Evolutionary conservation across 225 moss, liverwort and hornwort genomes (phyloP), one percentile per base, ranked within the genome.

Genomic region (Ulota crispa): DNA sequence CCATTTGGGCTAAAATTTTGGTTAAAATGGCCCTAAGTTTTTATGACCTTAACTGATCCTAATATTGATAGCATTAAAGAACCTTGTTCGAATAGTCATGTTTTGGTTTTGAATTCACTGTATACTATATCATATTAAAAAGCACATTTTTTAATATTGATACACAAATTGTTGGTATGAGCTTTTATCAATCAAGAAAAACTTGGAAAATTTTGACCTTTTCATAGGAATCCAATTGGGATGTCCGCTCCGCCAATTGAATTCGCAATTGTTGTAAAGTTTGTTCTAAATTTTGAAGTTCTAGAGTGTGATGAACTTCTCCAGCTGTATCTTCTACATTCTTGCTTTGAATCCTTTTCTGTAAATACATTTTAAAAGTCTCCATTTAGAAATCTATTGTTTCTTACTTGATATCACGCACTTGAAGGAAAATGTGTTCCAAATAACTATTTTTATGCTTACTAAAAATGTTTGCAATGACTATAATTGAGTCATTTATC

Each of bases 291-390:
- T 91, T 95, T 80, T 95, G 93, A 86, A 95, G 86, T 43, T 98
- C 95, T 56, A 98, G 68, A 12, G 94, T 93, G 23, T 94, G 89
- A 76, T 95, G 92, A 62, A 98, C 92, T 86, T 98, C 95, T 34
- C 92, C 94, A 0, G 93, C 87, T 23, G 95, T 95, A 68, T 98
- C 98, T 82, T 98, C 98, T 50, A 86, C 95, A 77, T 98, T 95
- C 77, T 92, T 95, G 64, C 90, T 89, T 79, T 98, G 94, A 42
- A 98, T 88, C 65, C 87, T 93, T 42, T 88, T 86, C 97, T 98
- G 67, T 55, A 0, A 2, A 30, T 14, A 13, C 27, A n/a, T 57
- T 59, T 2, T 2, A 15, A 3, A 45, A 41, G 0, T 6, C 24
- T 0, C 0, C 32, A 30, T 39, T 80, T 74, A 0, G 50, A 8